Evolutionary conservation across 2,329 filamentous ascomycete genomes (phyloP), one percentile per base, ranked within the genome.

Genomic region (Colletotrichum lindemuthianum): DNA sequence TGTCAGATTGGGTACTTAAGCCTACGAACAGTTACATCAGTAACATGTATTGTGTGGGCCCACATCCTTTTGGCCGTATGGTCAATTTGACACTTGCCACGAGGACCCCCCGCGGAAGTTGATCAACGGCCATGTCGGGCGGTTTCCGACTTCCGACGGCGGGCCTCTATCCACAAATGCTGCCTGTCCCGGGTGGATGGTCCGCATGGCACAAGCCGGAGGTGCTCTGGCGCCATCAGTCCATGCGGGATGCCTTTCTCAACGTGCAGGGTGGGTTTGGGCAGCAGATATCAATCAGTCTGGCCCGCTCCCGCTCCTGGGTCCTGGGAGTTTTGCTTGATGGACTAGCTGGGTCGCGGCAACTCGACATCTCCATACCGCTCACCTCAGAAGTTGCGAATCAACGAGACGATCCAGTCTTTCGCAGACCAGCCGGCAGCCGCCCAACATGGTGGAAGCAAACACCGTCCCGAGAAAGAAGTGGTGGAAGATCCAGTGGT

Each of bases 401-500:
- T 51, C 4, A 6, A 48, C 44, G 13, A 32, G 24, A 1, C 4
- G 24, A 24, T 24, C 24, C 4, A 24, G 24, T 24, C 24, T 24
- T 24, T 3, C 24, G 24, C 24, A 24, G 24, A 24, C 24, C 24
- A 24, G 24, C 24, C 41, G 41, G 7, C 11, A 8, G 15, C 16
- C 34, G 45, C 15, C 33, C 12, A 60, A 32, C 6, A 65, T 65
- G 57, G 33, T 51, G 13, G 36, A 43, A 8, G 37, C 45, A 8
- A n/a, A 61, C 8, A 65, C 57, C 1, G 51, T 65, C 8, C 61
- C 57, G 8, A 41, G 61, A 8, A 40, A 67, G 61, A 75, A 74
- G 64, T 78, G 77, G 77, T 78, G 74, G 59, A 70, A 78, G 44
- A 70, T 78, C 45, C 76, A 82, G 59, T 86, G 83, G 83, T 86